Percentiles rank a stretch among this genome's conserved stretches.
phyloP scores from a whole-genome alignment of 106 monocot species.

The Dioscorea dumetorum region DNA sequence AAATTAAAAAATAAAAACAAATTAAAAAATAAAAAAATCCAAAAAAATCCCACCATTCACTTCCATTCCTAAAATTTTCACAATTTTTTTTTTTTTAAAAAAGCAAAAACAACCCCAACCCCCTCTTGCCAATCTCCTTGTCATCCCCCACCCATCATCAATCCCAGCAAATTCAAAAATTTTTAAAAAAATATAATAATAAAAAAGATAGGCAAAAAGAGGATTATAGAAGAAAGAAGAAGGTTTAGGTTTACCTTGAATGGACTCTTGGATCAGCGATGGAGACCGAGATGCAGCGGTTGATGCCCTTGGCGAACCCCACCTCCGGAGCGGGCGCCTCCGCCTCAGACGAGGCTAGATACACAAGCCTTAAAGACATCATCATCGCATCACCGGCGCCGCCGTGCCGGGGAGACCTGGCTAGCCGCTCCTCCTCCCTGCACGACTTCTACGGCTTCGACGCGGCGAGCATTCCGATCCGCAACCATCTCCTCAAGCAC shows the following conservation, averaged over 20 bases:
- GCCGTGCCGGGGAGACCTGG: background rate
- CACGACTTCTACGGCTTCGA: background rate
- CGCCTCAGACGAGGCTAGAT: conserved; percentile 5
- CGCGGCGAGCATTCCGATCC: conserved; percentile 35
- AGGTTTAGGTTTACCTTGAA: background rate
- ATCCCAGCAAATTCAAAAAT: too few species aligned
- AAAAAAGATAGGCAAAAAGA: too few species aligned
- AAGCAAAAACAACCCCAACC: too few species aligned
- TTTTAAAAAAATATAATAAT: too few species aligned
- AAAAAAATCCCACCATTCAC: too few species aligned
- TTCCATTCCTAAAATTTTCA: too few species aligned
- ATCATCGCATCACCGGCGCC: conserved; percentile 3
- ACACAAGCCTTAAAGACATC: conserved; percentile 67
- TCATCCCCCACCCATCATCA: too few species aligned
- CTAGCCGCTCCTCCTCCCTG: background rate
- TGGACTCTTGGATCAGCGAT: conserved; percentile 1
- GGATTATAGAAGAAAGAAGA: too few species aligned
- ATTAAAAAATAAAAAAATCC: too few species aligned
- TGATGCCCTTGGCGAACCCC: background rate
- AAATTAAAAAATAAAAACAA: too few species aligned
- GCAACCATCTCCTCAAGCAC: conserved; percentile 60
- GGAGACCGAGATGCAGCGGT: conserved; percentile 22
- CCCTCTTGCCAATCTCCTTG: too few species aligned
- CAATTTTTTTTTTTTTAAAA: too few species aligned
- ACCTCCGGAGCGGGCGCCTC: background rate